Conservation (phyloP, 805 yeast genomes). For the Yamadazyma scolyti region DNA sequence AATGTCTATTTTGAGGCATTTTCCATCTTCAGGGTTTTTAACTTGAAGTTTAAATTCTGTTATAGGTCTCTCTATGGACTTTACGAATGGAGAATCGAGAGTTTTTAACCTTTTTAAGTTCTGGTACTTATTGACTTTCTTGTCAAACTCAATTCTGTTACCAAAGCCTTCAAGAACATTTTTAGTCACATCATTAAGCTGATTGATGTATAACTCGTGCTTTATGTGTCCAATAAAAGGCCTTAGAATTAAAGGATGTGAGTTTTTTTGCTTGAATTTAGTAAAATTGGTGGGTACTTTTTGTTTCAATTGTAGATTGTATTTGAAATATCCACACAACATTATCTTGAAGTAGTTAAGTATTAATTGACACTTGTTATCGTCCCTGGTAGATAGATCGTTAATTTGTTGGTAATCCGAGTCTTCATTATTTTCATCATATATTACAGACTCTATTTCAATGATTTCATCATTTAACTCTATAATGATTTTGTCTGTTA, state of each 20-base stretch:
- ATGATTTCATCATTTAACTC: constrained; percentile 64
- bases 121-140: constrained; percentile 18
- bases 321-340: constrained; percentile 56
- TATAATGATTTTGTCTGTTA: constrained; percentile 59
- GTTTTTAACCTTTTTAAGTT: constrained; percentile 16
- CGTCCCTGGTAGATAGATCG: constrained; percentile 25
- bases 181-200: constrained; percentile 26
- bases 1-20: constrained; percentile 22
- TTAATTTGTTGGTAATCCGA: constrained; percentile 29
- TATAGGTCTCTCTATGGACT: constrained; percentile 36
- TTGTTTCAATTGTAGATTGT: constrained; percentile 39
- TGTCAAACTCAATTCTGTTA: constrained; percentile 5
- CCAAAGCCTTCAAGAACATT: constrained; percentile 14
- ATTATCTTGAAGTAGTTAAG: constrained; percentile 53
- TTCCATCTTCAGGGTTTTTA: constrained; percentile 13
- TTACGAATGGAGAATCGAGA: constrained; percentile 32
- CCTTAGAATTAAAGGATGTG: constrained; percentile 46
- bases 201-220: constrained; percentile 43
- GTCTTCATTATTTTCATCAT: constrained; percentile 39
- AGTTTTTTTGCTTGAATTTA: constrained; percentile 40
- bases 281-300: constrained; percentile 46
- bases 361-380: constrained; percentile 51
- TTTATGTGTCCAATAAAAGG: constrained; percentile 58
- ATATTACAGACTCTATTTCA: constrained; percentile 64
- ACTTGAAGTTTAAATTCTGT: constrained; percentile 25